Percentiles rank a stretch among this genome's conserved stretches.
These are phyloP conservation scores for Rhizophora mangle DNA, from an alignment of 345 rosid species.

Conservation along the genomic window DNA sequence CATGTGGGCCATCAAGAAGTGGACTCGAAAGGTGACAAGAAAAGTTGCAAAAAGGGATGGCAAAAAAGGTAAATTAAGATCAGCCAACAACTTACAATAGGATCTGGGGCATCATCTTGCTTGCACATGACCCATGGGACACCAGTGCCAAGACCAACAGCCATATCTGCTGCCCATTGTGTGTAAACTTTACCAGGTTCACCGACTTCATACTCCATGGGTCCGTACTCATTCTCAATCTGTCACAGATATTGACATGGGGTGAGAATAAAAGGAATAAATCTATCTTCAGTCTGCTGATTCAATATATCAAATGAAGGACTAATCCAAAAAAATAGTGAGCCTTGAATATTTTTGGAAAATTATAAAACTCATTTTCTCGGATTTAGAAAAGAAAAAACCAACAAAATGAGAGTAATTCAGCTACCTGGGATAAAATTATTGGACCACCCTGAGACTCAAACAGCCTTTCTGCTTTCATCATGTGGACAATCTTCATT, in stretches of 20 bases:
- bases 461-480: slow-evolving; percentile 86
- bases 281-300: slow-evolving; percentile 6
- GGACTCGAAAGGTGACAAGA: neutral
- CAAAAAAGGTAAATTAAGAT: neutral
- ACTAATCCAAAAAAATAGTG: slow-evolving; percentile 2
- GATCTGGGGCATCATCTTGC: slow-evolving; percentile 98
- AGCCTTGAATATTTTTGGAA: neutral
- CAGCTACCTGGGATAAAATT: slow-evolving; percentile 83
- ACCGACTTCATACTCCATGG: neutral
- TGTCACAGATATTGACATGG: slow-evolving; percentile 16
- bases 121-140: slow-evolving; percentile 99
- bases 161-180: slow-evolving; percentile 96
- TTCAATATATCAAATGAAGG: slow-evolving; percentile 1
- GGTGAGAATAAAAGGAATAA: slow-evolving; percentile 2
- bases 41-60: neutral
- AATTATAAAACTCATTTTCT: neutral
- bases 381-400: neutral
- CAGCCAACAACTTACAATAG: slow-evolving; percentile 54
- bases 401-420: slow-evolving; percentile 1
- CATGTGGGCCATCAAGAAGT: slow-evolving; percentile 26
- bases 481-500: slow-evolving; percentile 82
- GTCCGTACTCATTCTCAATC: slow-evolving; percentile 17
- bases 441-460: slow-evolving; percentile 97
- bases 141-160: slow-evolving; percentile 87
- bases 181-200: slow-evolving; percentile 10